Evolutionary conservation across 768 basidiomycete species (phyloP).

Genomic region (Boletus reticulatus): DNA sequence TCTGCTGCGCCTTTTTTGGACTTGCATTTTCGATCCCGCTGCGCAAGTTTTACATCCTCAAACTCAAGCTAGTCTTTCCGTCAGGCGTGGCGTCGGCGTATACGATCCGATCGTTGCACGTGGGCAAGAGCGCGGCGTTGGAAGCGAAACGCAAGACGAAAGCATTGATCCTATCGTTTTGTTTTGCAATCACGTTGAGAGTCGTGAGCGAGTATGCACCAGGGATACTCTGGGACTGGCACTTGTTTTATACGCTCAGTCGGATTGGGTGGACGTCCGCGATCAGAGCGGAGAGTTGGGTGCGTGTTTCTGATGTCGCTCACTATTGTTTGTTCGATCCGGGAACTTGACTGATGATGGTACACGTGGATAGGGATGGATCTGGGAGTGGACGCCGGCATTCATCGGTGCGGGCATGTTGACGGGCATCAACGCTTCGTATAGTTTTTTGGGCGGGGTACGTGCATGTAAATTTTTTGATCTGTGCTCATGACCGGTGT

Average conservation of each 20-base stretch:
- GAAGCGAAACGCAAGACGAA: conserved; percentile 57
- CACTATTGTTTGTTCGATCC: background rate
- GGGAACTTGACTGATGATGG: background rate
- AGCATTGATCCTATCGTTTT: conserved; percentile 46
- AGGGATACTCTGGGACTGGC: conserved; percentile 63
- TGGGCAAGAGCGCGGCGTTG: conserved; percentile 45
- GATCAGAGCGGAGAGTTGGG: conserved; percentile 60
- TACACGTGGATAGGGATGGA: conserved; percentile 25
- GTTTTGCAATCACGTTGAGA: conserved; percentile 47
- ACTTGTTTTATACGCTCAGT: conserved; percentile 60
- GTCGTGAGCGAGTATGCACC: conserved; percentile 58
- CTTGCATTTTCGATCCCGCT: conserved; percentile 67
- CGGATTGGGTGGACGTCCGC: conserved; percentile 58
- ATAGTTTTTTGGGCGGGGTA: conserved; percentile 48
- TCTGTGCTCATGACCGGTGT: background rate
- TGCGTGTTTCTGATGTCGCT: conserved; percentile 14
- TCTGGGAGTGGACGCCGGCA: conserved; percentile 42
- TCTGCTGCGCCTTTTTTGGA: conserved; percentile 56
- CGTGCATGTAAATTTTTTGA: conserved; percentile 13
- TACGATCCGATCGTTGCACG: conserved; percentile 61
- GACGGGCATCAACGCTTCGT: conserved; percentile 53
- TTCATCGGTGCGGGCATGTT: conserved; percentile 62
- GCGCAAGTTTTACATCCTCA: conserved; percentile 59
- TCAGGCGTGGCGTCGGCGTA: conserved; percentile 66
- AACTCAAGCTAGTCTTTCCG: conserved; percentile 62